phyloP scores from a whole-genome alignment of 2,329 filamentous ascomycete genomes.

The Penicillium sp. region DNA sequence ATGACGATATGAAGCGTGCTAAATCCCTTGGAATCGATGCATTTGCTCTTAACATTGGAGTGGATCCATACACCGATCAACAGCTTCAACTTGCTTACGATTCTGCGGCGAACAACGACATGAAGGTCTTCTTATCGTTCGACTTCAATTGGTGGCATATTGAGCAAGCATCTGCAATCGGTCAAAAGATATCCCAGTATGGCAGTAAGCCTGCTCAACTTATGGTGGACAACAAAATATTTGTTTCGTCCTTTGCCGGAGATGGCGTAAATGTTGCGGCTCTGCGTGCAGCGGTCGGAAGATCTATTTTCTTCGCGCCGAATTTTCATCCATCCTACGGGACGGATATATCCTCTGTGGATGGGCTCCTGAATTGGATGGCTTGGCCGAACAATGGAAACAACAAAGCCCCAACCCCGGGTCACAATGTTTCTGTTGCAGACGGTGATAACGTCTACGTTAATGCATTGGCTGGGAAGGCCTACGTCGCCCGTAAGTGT shows the following conservation, averaged over 20 bases:
- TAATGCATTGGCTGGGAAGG: slow-evolving; percentile 39
- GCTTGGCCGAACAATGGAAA: slow-evolving; percentile 47
- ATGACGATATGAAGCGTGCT: slow-evolving; percentile 51
- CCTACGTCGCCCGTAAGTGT: slow-evolving; percentile 51
- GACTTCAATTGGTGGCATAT: slow-evolving; percentile 56
- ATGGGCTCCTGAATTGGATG: slow-evolving; percentile 49
- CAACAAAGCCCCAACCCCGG: slow-evolving; percentile 53
- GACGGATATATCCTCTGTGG: slow-evolving; percentile 38
- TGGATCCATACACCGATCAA: slow-evolving; percentile 45
- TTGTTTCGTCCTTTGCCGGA: slow-evolving; percentile 58
- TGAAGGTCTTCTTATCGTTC: slow-evolving; percentile 61
- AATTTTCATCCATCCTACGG: slow-evolving; percentile 51
- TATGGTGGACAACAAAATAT: slow-evolving; percentile 50
- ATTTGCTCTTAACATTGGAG: slow-evolving; percentile 55
- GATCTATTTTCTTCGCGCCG: slow-evolving; percentile 52
- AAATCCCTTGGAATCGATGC: slow-evolving; percentile 50
- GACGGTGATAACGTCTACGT: slow-evolving; percentile 42
- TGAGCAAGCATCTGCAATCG: slow-evolving; percentile 43
- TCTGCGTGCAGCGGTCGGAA: slow-evolving; percentile 45
- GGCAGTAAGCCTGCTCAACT: slow-evolving; percentile 50
- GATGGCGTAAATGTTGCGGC: slow-evolving; percentile 49
- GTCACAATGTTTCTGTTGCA: slow-evolving; percentile 46
- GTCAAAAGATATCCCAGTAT: slow-evolving; percentile 52
- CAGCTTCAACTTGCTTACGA: slow-evolving; percentile 54
- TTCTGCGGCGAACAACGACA: slow-evolving; percentile 47